Evolutionary conservation across 2,329 filamentous ascomycete species (phyloP).

Genomic region (Paecilomyces dactylethromorphus): DNA sequence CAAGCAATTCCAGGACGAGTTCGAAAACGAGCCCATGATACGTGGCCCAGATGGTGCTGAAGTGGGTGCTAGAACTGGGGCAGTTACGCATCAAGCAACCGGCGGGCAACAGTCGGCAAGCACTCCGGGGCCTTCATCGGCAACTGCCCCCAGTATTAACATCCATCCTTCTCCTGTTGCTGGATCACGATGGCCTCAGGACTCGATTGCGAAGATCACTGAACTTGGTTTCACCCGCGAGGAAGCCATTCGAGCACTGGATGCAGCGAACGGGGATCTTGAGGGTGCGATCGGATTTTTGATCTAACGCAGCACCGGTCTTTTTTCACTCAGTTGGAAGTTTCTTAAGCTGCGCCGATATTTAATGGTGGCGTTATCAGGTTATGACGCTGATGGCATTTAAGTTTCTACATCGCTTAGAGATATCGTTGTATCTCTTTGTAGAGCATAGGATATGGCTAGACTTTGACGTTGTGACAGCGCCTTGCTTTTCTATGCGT

Average conservation of each 20-base stretch:
- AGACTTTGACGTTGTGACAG: neutral
- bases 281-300: conserved; percentile 82
- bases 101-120: conserved; percentile 9
- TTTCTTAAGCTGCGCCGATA: neutral
- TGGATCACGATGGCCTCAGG: conserved; percentile 45
- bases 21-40: conserved; percentile 74
- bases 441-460: neutral
- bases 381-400: neutral
- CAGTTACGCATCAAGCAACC: conserved; percentile 38
- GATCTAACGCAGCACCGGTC: conserved; percentile 34
- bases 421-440: neutral
- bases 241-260: conserved; percentile 71
- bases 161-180: conserved; percentile 18
- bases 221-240: conserved; percentile 70
- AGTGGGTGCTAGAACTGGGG: conserved; percentile 77
- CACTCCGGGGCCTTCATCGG: conserved; percentile 10
- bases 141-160: conserved; percentile 17
- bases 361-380: neutral
- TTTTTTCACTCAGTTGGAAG: neutral
- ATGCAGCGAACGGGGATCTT: conserved; percentile 77
- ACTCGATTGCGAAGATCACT: conserved; percentile 68
- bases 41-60: conserved; percentile 81
- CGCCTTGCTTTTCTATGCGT: neutral
- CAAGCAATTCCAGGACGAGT: conserved; percentile 65
- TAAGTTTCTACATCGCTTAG: neutral